Evolutionary conservation across 768 basidiomycete genomes (phyloP).

Genomic region (Clitopilus passeckerianus): DNA sequence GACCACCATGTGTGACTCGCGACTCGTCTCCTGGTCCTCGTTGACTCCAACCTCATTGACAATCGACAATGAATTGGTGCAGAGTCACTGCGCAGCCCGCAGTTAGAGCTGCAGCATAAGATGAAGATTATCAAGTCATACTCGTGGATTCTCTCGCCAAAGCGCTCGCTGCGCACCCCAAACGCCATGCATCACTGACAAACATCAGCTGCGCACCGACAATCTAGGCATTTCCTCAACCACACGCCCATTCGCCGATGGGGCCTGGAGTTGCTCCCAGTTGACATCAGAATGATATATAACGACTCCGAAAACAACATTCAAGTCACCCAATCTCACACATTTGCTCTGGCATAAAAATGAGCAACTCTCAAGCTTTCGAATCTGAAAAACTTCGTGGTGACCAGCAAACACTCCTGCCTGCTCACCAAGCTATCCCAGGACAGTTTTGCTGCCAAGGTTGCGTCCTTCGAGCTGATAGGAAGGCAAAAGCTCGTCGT

Average conservation of each 20-base stretch:
- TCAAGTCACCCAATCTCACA: background rate
- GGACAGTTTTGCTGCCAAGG: background rate
- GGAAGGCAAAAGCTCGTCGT: background rate
- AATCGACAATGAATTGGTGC: background rate
- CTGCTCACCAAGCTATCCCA: background rate
- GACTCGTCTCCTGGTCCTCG: too few species aligned
- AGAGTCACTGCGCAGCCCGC: background rate
- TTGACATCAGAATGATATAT: background rate
- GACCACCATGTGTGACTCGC: too few species aligned
- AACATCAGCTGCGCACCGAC: background rate
- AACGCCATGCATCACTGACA: background rate
- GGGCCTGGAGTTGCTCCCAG: background rate
- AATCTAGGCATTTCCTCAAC: background rate
- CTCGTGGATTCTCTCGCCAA: too few species aligned
- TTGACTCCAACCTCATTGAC: too few species aligned
- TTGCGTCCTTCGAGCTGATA: background rate
- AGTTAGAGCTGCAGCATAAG: background rate
- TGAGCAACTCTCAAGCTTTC: background rate
- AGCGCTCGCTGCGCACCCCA: background rate
- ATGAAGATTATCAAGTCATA: background rate
- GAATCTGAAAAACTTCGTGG: background rate
- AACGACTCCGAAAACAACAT: background rate
- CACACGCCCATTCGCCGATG: background rate
- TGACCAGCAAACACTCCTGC: background rate
- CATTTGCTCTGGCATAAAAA: background rate